Conservation (phyloP, 2,329 filamentous ascomycete genomes). For the Aspergillus brasiliensis region DNA sequence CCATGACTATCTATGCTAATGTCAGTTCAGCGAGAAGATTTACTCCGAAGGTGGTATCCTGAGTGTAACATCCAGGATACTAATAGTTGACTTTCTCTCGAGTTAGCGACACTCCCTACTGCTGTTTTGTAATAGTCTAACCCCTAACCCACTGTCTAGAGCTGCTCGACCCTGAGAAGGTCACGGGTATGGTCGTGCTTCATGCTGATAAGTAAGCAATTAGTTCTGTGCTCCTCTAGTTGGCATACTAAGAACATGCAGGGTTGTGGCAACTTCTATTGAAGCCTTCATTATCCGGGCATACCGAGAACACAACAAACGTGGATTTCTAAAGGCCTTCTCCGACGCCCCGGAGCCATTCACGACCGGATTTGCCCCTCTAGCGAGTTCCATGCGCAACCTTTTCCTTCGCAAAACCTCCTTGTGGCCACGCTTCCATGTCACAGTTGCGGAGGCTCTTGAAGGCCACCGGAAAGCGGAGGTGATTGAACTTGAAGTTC, state of each 20-base stretch:
- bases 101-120: conserved; percentile 35
- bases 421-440: conserved; percentile 90
- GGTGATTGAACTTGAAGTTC: conserved; percentile 93
- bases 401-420: conserved; percentile 86
- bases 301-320: conserved; percentile 92
- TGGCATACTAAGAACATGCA: conserved; percentile 31
- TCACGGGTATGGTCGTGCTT: conserved; percentile 83
- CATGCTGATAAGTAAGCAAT: conserved; percentile 73
- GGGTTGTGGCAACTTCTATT: conserved; percentile 78
- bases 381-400: conserved; percentile 89
- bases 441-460: conserved; percentile 82
- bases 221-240: not conserved
- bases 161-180: conserved; percentile 76
- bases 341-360: conserved; percentile 93
- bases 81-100: conserved; percentile 93
- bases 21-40: conserved; percentile 72
- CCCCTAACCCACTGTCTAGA: conserved; percentile 29
- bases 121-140: not conserved
- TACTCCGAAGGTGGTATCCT: conserved; percentile 88
- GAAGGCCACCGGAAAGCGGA: conserved; percentile 93
- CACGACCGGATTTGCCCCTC: conserved; percentile 80
- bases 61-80: conserved; percentile 91
- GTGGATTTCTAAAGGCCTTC: conserved; percentile 92
- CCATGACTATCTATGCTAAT: conserved; percentile 21
- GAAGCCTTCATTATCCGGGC: conserved; percentile 95